phyloP scores from a whole-genome alignment of 129 eudicot species.

The Flaveria linearis region DNA sequence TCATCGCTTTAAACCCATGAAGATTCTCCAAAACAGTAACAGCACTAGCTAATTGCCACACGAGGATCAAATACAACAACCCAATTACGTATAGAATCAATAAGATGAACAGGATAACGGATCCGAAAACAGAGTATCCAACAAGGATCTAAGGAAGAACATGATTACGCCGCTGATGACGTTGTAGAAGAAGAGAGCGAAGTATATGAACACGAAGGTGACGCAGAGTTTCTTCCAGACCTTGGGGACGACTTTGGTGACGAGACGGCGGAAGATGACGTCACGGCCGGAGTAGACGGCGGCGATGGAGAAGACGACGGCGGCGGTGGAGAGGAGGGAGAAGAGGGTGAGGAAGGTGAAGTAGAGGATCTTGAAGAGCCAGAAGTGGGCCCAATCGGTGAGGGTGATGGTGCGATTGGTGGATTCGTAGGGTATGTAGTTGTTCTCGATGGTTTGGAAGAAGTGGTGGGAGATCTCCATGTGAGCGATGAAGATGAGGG shows the following conservation, averaged over 20 bases:
- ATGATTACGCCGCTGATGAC: background rate
- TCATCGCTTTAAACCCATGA: slow-evolving; percentile 25
- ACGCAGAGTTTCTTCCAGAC: slow-evolving; percentile 37
- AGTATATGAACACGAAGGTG: slow-evolving; percentile 29
- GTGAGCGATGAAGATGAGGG: slow-evolving; percentile 35
- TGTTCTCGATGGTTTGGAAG: slow-evolving; percentile 2
- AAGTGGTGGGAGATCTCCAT: slow-evolving; percentile 7
- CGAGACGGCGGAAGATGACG: slow-evolving; percentile 33
- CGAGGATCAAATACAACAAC: slow-evolving; percentile 21
- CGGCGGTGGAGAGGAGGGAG: slow-evolving; percentile 72
- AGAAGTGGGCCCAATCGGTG: slow-evolving; percentile 33
- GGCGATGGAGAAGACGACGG: slow-evolving; percentile 73
- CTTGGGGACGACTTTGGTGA: slow-evolving; percentile 42
- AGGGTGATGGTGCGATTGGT: background rate
- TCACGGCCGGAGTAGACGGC: slow-evolving; percentile 43
- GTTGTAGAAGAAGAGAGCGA: slow-evolving; percentile 28
- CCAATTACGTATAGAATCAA: slow-evolving; percentile 18
- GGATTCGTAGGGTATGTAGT: background rate
- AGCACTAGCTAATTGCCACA: slow-evolving; percentile 37
- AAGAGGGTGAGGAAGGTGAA: slow-evolving; percentile 48
- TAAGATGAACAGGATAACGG: background rate
- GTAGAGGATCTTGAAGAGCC: slow-evolving; percentile 42
- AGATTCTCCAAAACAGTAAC: slow-evolving; percentile 31
- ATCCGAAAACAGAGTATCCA: background rate
- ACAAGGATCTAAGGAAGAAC: background rate